A percentile compares a stretch with the other conserved stretches of the same genome.
Evolutionary conservation across 768 basidiomycete species (phyloP).

Genomic region (Suillus subalutaceus): DNA sequence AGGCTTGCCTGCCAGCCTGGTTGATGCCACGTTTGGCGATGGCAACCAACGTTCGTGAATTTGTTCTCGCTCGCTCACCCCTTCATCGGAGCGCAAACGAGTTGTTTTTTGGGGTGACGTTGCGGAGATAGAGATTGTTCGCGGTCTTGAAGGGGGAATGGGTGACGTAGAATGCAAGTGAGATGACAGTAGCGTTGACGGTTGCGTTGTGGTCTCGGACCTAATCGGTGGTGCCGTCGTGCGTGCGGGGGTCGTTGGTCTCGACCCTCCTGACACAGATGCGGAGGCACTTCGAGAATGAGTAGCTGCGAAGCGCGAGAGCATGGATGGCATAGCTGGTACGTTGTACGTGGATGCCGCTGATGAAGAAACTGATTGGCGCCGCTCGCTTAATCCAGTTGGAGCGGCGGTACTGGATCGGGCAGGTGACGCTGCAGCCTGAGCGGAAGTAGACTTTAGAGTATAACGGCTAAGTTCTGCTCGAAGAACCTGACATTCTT

Average conservation of each 20-base stretch:
- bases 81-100: slow-evolving; percentile 68
- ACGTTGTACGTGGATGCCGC: slow-evolving; percentile 35
- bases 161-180: slow-evolving; percentile 31
- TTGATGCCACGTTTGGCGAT: not conserved
- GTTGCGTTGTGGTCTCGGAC: slow-evolving; percentile 12
- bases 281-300: slow-evolving; percentile 57
- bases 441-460: slow-evolving; percentile 28
- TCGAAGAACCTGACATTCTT: slow-evolving; percentile 70
- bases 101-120: slow-evolving; percentile 58
- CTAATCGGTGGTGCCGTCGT: slow-evolving; percentile 28
- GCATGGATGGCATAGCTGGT: slow-evolving; percentile 42
- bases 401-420: slow-evolving; percentile 32
- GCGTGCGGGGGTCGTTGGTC: slow-evolving; percentile 34
- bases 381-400: slow-evolving; percentile 25
- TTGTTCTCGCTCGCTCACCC: slow-evolving; percentile 31
- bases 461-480: slow-evolving; percentile 62
- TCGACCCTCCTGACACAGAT: too few relatives aligned
- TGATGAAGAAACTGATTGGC: slow-evolving; percentile 32
- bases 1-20: too few relatives aligned
- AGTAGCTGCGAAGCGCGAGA: slow-evolving; percentile 54
- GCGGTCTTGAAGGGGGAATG: slow-evolving; percentile 44
- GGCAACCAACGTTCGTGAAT: not conserved
- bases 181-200: slow-evolving; percentile 30
- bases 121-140: slow-evolving; percentile 47
- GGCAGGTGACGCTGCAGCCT: slow-evolving; percentile 23